Evolutionary conservation across 805 yeast genomes (phyloP), one percentile per base, ranked within the genome.

Genomic region (Wickerhamiella occidentalis): DNA sequence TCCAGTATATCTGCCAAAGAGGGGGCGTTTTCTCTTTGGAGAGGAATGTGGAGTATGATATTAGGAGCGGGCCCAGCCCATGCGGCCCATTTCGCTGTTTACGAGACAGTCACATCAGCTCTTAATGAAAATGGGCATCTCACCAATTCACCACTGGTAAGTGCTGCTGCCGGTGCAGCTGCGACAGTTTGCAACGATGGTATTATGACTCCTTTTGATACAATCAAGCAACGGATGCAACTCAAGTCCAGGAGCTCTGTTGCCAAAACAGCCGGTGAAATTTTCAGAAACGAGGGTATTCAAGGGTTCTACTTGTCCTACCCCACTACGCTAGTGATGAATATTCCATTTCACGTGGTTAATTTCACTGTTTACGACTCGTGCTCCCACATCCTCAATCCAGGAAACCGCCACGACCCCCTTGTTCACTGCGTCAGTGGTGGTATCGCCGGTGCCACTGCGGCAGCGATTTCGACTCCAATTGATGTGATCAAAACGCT

Each of bases 11-110:
- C 85, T n/a, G 75, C 94, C 13, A 72, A 82, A 15, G 97, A 90
- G 64, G 98, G 98, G 1, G 82, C 90, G 5, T 61, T 76, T 47
- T 84, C 95, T 0, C 73, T 92, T 25, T 90, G 96, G 95, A 74
- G 94, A 61, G 98, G 98, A 49, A 85, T 90, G 15, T 80, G 86
- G 21, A 83, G 95, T 1, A 94, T 92, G 52, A 80, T 87, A 2
- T 62, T 90, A 53, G 98, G 98, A 35, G 96, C 98, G n/a, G 98
- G 98, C 6, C 98, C 98, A 2, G 96, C 97, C 2, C 98, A 90
- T 68, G 97, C 97, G 3, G 82, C 92, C 6, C 90, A 92, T 67
- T 90, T 87, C 64, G 80, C 88, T n/a, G 94, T 92, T 3, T 92
- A 87, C 65, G 98, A 90, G 66, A 73, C 79, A 46, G 74, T 87